These are phyloP conservation scores for Penicillium palitans DNA, from an alignment of 2,329 filamentous ascomycete genomes.

Conservation along the genomic window DNA sequence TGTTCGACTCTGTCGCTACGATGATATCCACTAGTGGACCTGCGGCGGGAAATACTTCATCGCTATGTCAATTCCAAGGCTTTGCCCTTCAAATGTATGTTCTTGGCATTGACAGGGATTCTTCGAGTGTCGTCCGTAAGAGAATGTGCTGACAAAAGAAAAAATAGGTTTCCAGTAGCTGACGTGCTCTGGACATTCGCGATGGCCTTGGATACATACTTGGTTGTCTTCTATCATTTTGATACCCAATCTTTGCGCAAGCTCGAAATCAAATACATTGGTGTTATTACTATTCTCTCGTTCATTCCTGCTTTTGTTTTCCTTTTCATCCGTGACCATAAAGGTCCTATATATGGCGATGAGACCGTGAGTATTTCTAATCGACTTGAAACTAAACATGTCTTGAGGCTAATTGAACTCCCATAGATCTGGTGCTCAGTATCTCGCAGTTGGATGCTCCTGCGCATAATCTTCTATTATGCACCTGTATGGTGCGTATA, in stretches of 20 bases:
- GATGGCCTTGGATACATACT: slow-evolving; percentile 40
- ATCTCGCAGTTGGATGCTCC: slow-evolving; percentile 38
- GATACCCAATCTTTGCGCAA: slow-evolving; percentile 33
- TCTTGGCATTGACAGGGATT: neutral
- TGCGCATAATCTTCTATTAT: slow-evolving; percentile 40
- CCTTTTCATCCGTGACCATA: slow-evolving; percentile 35
- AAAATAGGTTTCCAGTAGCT: slow-evolving; percentile 38
- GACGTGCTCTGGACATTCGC: slow-evolving; percentile 43
- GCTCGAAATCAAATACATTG: slow-evolving; percentile 37
- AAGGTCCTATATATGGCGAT: slow-evolving; percentile 40
- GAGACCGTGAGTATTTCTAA: slow-evolving; percentile 32
- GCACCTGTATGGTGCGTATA: slow-evolving; percentile 37
- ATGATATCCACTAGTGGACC: slow-evolving; percentile 44
- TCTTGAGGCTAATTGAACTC: neutral
- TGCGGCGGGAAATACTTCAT: slow-evolving; percentile 33
- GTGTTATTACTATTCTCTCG: slow-evolving; percentile 30
- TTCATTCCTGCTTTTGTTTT: slow-evolving; percentile 40
- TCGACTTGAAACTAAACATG: neutral
- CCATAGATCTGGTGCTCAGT: slow-evolving; percentile 43
- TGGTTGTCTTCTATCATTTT: slow-evolving; percentile 40
- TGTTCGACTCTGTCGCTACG: slow-evolving; percentile 41
- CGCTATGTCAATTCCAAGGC: slow-evolving; percentile 41
- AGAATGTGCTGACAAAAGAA: neutral
- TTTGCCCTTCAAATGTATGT: slow-evolving; percentile 42
- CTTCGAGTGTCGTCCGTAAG: neutral